Percentiles rank a stretch among this genome's conserved stretches.
Conservation (phyloP, 176 grass and related monocot species). For the Oryza nivara region DNA sequence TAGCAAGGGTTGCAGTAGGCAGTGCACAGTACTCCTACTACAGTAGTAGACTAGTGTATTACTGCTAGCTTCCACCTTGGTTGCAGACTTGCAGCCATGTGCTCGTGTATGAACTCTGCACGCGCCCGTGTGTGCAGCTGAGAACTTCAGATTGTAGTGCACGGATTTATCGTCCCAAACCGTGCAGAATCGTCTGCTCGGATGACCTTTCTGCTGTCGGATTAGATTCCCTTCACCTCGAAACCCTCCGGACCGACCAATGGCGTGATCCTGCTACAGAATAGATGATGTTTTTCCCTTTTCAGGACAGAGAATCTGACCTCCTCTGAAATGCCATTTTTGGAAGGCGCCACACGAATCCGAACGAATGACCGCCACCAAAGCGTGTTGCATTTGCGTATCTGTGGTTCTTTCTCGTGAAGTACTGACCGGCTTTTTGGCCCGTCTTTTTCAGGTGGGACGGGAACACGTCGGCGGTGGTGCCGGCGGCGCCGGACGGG, state of each 20-base stretch:
- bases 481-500: conserved; percentile 50
- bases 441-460: conserved; percentile 65
- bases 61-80: no score
- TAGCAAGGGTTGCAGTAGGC: neutral
- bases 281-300: neutral
- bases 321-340: conserved; percentile 8
- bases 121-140: neutral
- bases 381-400: no score
- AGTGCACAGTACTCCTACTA: no score
- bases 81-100: no score
- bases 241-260: neutral
- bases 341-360: conserved; percentile 6
- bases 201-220: conserved; percentile 19
- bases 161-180: neutral
- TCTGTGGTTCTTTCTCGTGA: no score
- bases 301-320: conserved; percentile 12
- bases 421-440: neutral
- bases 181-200: neutral
- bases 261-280: conserved; percentile 34
- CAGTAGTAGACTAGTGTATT: no score
- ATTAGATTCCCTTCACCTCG: conserved; percentile 12
- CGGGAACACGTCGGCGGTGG: conserved; percentile 65
- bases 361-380: neutral
- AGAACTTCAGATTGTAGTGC: no score
- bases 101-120: neutral